Conservation (phyloP, 1,139 yeast genomes). For the Kazachstania sp. region DNA sequence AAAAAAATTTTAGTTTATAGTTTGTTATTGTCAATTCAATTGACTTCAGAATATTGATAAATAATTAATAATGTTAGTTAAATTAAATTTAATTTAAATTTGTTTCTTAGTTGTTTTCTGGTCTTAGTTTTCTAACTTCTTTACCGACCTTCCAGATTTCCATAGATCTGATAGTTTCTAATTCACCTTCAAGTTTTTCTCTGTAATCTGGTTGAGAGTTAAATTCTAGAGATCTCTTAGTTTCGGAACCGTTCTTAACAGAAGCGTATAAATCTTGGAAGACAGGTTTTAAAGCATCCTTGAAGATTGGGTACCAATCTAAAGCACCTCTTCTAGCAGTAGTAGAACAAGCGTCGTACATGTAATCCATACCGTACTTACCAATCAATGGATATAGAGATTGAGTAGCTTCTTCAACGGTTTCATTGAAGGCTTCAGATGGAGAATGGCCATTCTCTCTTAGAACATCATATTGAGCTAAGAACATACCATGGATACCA, state of each 20-base stretch:
- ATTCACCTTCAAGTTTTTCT: conserved; percentile 89
- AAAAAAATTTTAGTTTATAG: no score
- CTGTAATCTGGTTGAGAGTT: conserved; percentile 98
- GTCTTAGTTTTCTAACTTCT: conserved; percentile 99
- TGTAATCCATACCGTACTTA: conserved; percentile 99
- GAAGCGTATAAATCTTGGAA: conserved; percentile 93
- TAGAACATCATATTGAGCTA: conserved; percentile 98
- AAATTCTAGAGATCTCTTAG: conserved; percentile 95
- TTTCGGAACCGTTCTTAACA: conserved; percentile 93
- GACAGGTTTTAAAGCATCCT: conserved; percentile 97
- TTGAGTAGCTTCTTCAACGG: conserved; percentile 99
- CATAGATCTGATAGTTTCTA: conserved; percentile 86
- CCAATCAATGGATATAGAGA: conserved; percentile 98
- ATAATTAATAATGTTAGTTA: background rate
- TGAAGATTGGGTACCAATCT: conserved; percentile 99
- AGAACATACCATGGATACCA: conserved; percentile 99
- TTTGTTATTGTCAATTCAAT: conserved; percentile 23
- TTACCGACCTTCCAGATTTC: conserved; percentile 99
- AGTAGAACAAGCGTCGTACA: conserved; percentile 99
- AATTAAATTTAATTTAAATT: no score
- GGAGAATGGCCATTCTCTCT: conserved; percentile 99
- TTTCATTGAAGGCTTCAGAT: conserved; percentile 99
- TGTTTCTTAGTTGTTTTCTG: conserved; percentile 93
- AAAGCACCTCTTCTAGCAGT: conserved; percentile 99
- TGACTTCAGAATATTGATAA: conserved; percentile 12